Evolutionary conservation across 208 protist genomes (phyloP).

Genomic region (Leishmania braziliensis): DNA sequence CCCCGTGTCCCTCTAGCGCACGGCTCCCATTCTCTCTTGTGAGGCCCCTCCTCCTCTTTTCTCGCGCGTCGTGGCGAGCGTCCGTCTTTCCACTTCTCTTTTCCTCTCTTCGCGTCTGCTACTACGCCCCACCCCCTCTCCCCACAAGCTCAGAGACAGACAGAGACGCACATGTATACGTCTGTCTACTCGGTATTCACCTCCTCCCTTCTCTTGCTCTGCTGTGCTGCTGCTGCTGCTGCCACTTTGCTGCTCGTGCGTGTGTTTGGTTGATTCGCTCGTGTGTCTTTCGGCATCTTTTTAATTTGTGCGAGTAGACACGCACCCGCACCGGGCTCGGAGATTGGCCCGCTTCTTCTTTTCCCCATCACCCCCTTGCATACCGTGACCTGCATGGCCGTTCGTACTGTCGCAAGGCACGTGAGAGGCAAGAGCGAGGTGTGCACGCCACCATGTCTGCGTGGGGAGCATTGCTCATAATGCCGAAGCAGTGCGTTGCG

Average conservation of each 20-base stretch:
- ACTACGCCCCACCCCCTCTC: not conserved
- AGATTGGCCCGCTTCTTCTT: not conserved
- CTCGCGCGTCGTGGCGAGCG: not conserved
- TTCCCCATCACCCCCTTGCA: not conserved
- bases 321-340: not conserved
- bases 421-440: not conserved
- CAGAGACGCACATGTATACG: not conserved
- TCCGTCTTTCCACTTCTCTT: not conserved
- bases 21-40: not conserved
- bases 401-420: not conserved
- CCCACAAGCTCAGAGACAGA: not conserved
- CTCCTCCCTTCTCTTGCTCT: not conserved
- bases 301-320: not conserved
- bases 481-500: not conserved
- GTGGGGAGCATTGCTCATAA: not conserved
- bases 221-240: constrained; percentile 3
- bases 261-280: not conserved
- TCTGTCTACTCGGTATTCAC: not conserved
- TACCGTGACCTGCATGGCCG: not conserved
- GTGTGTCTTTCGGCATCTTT: not conserved
- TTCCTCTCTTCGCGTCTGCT: not conserved
- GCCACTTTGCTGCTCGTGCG: not conserved
- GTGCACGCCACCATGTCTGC: not conserved
- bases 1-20: not conserved
- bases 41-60: not conserved